Evolutionary conservation across 106 monocot genomes (phyloP), one percentile per base, ranked within the genome.

Genomic region (Platanthera guangdongensis): DNA sequence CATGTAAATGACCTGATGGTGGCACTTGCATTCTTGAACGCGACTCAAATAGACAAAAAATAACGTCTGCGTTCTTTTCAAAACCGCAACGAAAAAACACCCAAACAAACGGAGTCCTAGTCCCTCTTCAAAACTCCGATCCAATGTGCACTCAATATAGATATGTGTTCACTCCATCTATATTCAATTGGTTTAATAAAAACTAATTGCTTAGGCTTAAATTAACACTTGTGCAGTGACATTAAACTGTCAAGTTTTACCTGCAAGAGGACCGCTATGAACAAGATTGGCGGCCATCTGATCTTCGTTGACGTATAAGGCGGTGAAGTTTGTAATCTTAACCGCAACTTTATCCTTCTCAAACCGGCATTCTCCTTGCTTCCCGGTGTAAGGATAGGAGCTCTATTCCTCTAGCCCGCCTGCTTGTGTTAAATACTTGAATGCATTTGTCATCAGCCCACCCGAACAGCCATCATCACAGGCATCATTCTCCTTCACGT

Each of bases 401-500:
- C 59, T 78, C 84, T 95, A 88, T 57, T 86, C 85, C 74, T 89
- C 82, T 54, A 95, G 72, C 0, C 95, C 95, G 1, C 95, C 95
- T 0, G 86, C 69, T 80, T 78, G 70, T 52, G 92, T 86, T 48
- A 95, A 54, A 80, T 95, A 95, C 77, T 80, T 79, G 82, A 85
- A 95, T 0, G 92, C 92, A 32, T 90, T 95, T 18, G 90, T 95
- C 95, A 95, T 95, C 3, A 95, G 72, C 3, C 95, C 95, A 1
- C 95, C 95, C 10, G 22, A 50, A 78, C 95, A 95, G 2, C 95
- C 95, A 6, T 76, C 86, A 86, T 95, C 70, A 68, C 95, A 95
- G 0, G 78, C 87, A 1, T 85, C 64, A 74, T 84, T 92, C 80
- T 83, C 82, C 51, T 60, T 72, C 8, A 82, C 83, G 72, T 92